A percentile compares a stretch with the other conserved stretches of the same genome.
These are phyloP conservation scores for Huntiella savannae DNA, from an alignment of 2,329 filamentous ascomycete species.

Conservation along the genomic window DNA sequence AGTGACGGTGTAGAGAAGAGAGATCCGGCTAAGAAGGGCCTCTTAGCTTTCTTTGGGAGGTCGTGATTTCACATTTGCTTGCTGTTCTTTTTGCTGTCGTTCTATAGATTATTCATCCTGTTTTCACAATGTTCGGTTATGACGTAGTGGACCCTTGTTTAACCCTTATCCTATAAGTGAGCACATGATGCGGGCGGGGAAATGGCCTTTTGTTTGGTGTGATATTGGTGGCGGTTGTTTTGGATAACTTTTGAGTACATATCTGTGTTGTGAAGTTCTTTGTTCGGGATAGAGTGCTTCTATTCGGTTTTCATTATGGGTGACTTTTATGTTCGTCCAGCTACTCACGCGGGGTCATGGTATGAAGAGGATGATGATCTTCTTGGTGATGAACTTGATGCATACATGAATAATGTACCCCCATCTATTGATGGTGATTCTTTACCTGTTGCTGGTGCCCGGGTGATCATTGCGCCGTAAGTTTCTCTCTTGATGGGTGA, in stretches of 20 bases:
- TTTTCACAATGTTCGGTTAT: too few relatives aligned
- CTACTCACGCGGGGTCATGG: conserved; percentile 75
- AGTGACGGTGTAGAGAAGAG: too few relatives aligned
- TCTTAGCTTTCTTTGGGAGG: too few relatives aligned
- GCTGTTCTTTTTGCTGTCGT: too few relatives aligned
- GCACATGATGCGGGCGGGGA: too few relatives aligned
- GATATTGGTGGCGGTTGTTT: too few relatives aligned
- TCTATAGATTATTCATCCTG: too few relatives aligned
- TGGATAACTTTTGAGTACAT: too few relatives aligned
- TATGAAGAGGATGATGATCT: conserved; percentile 43
- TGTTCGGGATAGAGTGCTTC: background rate
- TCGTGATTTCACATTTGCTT: too few relatives aligned
- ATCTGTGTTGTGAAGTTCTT: background rate
- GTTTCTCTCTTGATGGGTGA: conserved; percentile 18
- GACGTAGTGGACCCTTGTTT: too few relatives aligned
- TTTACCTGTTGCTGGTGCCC: conserved; percentile 54
- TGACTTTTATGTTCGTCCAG: conserved; percentile 20
- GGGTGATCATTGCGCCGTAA: conserved; percentile 86
- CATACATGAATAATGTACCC: conserved; percentile 56
- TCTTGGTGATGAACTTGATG: conserved; percentile 53
- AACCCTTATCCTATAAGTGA: background rate
- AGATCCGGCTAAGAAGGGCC: too few relatives aligned
- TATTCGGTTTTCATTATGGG: background rate
- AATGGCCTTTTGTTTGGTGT: too few relatives aligned
- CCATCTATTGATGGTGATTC: conserved; percentile 35